Conservation (phyloP, 2,329 filamentous ascomycete species). For the Colletotrichum spaethianum region DNA sequence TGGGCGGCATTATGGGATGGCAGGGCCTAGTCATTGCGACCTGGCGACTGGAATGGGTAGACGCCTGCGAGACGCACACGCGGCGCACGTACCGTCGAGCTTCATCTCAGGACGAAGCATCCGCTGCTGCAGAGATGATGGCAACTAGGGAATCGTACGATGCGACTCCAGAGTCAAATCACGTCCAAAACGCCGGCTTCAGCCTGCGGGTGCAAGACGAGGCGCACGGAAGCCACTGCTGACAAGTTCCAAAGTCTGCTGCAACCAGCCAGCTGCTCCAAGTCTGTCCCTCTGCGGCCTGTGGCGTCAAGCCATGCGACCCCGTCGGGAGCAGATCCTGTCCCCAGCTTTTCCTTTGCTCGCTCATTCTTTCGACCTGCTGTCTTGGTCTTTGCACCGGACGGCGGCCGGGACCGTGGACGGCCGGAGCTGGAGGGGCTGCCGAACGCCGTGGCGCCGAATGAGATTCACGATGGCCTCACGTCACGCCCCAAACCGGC, state of each 20-base stretch:
- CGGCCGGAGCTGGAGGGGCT: conserved; percentile 10
- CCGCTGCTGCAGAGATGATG: background rate
- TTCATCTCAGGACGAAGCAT: background rate
- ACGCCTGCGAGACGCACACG: background rate
- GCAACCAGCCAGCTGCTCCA: background rate
- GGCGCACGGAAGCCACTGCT: background rate
- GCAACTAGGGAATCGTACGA: conserved; percentile 11
- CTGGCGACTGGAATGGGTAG: background rate
- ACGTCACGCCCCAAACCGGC: conserved; percentile 18
- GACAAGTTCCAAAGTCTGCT: conserved; percentile 9
- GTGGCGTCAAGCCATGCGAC: conserved; percentile 11
- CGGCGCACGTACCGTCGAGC: conserved; percentile 9
- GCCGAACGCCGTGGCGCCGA: conserved; percentile 23
- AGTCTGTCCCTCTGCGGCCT: conserved; percentile 17
- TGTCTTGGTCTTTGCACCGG: background rate
- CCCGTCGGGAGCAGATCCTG: background rate
- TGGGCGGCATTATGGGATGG: conserved; percentile 11
- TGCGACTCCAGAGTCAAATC: conserved; percentile 12
- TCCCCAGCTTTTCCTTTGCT: background rate
- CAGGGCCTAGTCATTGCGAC: background rate
- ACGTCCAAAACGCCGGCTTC: conserved; percentile 28
- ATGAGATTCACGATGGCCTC: conserved; percentile 32
- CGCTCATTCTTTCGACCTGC: background rate
- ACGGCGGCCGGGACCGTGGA: conserved; percentile 25
- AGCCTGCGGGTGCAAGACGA: background rate